Evolutionary conservation across 176 grass and related monocot species (phyloP), one percentile per base, ranked within the genome.

Genomic region (barley (Hordeum vulgare)): DNA sequence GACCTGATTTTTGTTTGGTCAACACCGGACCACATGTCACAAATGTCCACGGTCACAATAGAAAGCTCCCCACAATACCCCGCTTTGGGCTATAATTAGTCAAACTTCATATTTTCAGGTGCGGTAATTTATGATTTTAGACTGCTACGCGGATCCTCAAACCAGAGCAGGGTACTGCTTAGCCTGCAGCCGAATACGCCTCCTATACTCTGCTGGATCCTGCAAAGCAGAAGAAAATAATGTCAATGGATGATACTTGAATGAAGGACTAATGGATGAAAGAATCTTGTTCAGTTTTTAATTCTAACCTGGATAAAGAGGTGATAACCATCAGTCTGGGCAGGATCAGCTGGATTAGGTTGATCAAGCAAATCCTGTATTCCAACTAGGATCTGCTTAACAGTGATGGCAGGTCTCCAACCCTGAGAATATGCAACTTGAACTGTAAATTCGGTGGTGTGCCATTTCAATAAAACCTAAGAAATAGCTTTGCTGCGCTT

Each of bases 281-380:
- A 44, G 59, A 67, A 83, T 57, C 23, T 71, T 42, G n/a, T 23
- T 58, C 7, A 44, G 4, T 58, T 26, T 69, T 75, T 73, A 51
- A 62, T 82, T 60, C 39, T 29, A 85, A 93, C 95, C 90, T 98
- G 87, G 28, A 95, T 93, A 76, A 91, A 95, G 58, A 95, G 80
- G 63, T 91, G 79, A 83, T 93, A 98, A 74, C 93, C 96, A 66
- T 93, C 96, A 63, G 88, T 93, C 61, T 95, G 96, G 11, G 89
- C 90, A 82, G 96, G 90, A 87, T 93, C 88, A 70, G 86, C 87
- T 31, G 96, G 86, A 90, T 98, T 98, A 40, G 96, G 92, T 44
- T 84, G 88, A 88, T 95, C 92, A 83, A 98, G 93, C 76, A 98
- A 93, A 84, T 95, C 92, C 72, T 95, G 93, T 77, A 95, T 95